Evolutionary conservation across 2,329 filamentous ascomycete genomes (phyloP).

Genomic region (Beauveria medogensis): DNA sequence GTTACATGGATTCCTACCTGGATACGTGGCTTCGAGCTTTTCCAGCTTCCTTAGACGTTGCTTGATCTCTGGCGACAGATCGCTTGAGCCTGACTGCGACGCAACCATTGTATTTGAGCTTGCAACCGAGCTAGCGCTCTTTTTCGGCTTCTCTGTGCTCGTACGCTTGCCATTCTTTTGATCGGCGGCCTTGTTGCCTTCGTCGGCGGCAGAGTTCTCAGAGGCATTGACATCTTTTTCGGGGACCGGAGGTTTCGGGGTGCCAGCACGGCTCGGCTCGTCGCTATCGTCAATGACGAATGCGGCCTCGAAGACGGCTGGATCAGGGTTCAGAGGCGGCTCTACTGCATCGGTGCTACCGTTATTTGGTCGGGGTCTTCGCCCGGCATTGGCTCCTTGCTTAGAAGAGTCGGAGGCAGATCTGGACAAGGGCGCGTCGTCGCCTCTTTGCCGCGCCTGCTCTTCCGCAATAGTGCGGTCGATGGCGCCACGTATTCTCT

Average conservation of each 20-base stretch:
- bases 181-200: constrained; percentile 12
- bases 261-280: constrained; percentile 51
- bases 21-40: constrained; percentile 80
- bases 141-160: constrained; percentile 2
- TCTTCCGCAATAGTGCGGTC: constrained; percentile 86
- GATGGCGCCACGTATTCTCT: constrained; percentile 79
- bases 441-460: constrained; percentile 66
- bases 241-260: constrained; percentile 40
- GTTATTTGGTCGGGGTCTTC: constrained; percentile 33
- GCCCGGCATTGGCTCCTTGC: constrained; percentile 28
- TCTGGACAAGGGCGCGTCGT: constrained; percentile 34
- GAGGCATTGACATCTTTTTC: constrained; percentile 25
- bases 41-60: constrained; percentile 77
- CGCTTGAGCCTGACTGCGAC: constrained; percentile 25
- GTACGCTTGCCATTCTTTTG: constrained; percentile 12
- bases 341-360: constrained; percentile 28
- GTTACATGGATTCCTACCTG: constrained; percentile 46
- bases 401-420: constrained; percentile 29
- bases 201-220: constrained; percentile 14
- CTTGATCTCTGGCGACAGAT: constrained; percentile 66
- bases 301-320: constrained; percentile 77
- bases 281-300: constrained; percentile 84
- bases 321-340: constrained; percentile 56
- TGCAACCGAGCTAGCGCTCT: constrained; percentile 14
- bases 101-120: constrained; percentile 13